Conservation (phyloP, 139 green algal genomes). For the Chlorella sp. region DNA sequence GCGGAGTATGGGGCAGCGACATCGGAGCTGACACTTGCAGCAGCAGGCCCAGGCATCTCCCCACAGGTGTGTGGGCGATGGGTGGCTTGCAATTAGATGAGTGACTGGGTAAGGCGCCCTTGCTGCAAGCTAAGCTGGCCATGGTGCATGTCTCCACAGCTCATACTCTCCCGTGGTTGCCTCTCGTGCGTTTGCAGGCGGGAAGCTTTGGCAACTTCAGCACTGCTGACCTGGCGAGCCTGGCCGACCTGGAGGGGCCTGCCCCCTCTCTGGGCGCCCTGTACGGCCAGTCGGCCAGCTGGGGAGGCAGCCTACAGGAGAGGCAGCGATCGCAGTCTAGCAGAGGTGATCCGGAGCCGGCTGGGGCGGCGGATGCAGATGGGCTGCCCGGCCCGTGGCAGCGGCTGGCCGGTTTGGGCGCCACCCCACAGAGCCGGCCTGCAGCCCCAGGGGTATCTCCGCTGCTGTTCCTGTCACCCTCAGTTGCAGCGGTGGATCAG, state of each 20-base stretch:
- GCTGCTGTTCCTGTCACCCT: no score
- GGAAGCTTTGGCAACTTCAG: no score
- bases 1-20: neutral
- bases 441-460: neutral
- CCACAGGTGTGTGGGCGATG: neutral
- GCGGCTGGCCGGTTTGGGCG: neutral
- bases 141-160: no score
- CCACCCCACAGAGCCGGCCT: neutral
- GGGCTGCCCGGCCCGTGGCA: neutral
- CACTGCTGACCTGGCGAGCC: neutral
- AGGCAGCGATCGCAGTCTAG: neutral
- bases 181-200: no score
- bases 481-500: neutral
- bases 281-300: neutral
- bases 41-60: no score
- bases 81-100: no score
- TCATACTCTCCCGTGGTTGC: no score
- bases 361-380: neutral
- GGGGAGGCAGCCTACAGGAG: neutral
- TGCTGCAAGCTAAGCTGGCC: no score
- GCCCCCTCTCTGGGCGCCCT: neutral
- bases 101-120: no score
- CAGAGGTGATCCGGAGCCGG: neutral
- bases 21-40: neutral
- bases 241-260: neutral